These are phyloP conservation scores for Lachnellula arida DNA, from an alignment of 2,329 filamentous ascomycete species.

Conservation along the genomic window DNA sequence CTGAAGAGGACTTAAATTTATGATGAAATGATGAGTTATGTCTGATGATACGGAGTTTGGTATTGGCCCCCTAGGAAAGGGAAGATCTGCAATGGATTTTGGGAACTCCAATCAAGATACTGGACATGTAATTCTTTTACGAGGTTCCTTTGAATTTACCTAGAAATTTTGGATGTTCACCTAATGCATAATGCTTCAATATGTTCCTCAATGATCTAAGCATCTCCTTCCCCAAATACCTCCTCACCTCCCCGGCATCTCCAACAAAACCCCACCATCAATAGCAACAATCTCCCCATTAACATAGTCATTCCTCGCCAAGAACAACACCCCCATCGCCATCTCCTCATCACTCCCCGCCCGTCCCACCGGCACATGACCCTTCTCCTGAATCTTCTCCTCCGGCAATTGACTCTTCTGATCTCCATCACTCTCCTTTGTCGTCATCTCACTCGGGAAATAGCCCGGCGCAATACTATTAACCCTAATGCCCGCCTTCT, in stretches of 20 bases:
- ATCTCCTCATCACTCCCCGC: slow-evolving; percentile 49
- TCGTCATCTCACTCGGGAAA: slow-evolving; percentile 54
- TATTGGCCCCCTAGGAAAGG: neutral
- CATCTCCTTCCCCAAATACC: neutral
- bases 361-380: slow-evolving; percentile 43
- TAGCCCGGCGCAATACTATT: slow-evolving; percentile 53
- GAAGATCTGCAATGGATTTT: neutral
- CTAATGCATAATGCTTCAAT: too few species aligned
- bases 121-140: neutral
- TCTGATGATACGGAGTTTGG: neutral
- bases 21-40: neutral
- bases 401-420: slow-evolving; percentile 49
- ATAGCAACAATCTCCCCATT: slow-evolving; percentile 40
- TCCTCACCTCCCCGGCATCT: slow-evolving; percentile 30
- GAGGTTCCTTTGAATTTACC: too few species aligned
- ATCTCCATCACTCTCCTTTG: slow-evolving; percentile 40
- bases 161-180: too few species aligned
- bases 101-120: neutral
- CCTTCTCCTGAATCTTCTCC: slow-evolving; percentile 46
- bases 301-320: slow-evolving; percentile 38
- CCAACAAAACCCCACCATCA: slow-evolving; percentile 45
- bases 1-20: neutral
- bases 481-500: slow-evolving; percentile 49
- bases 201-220: too few species aligned
- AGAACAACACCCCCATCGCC: slow-evolving; percentile 50